Evolutionary conservation across 768 basidiomycete genomes (phyloP), one percentile per base, ranked within the genome.

Genomic region (Tulasnella sp.): DNA sequence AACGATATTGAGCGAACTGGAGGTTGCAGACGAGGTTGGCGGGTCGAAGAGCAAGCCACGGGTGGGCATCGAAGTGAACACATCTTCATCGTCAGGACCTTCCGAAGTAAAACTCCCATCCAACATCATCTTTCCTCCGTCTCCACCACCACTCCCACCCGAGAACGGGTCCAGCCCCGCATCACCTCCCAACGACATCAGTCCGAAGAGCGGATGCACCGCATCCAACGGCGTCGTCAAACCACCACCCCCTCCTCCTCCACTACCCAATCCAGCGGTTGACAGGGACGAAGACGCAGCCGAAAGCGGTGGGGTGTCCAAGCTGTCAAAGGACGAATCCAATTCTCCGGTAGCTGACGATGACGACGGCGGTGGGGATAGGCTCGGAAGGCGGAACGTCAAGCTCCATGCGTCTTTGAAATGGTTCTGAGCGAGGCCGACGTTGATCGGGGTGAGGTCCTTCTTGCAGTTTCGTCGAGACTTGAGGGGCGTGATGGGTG

Each of bases 341-440:
- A 50, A 24, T 8, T 50, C 50, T 24, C 11, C 50, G 20, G 2
- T 22, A 50, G 22, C 50, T 20, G 31, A 8, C 60, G 58, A 60
- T 22, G n/a, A 28, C 34, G 34, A 6, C 64, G 34, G 31, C 12
- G 64, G 64, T 6, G 64, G 31, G 16, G 64, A 69, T 20, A 69
- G 34, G 64, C 64, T 69, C 28, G 64, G 64, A 0, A 37, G 31
- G 5, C 64, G 28, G 54, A 54, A 54, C 64, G 34, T 69, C 64
- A 37, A 37, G 64, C 31, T 37, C 64, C 64, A 69, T 28, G 64
- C 64, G 64, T 69, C 64, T 37, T 69, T 69, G 64, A 69, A 69
- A 31, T 69, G 64, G 64, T 69, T 69, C 64, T 69, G 64, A 16
- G 64, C 64, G 31, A 69, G 34, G 31, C 64, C 64, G 64, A 69